These are phyloP conservation scores for Cajanus cajan DNA, from an alignment of 306 rosid species.

Conservation along the genomic window DNA sequence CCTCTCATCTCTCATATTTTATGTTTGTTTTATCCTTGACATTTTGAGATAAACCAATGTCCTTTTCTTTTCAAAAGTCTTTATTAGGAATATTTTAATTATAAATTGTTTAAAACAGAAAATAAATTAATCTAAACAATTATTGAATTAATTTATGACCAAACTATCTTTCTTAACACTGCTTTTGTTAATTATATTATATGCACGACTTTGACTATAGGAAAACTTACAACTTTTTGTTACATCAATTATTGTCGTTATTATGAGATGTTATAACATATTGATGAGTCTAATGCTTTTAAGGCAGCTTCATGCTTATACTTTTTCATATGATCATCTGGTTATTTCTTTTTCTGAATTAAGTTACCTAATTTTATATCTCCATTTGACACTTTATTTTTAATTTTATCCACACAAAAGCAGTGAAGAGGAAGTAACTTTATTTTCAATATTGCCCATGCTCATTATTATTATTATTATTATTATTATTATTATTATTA, in stretches of 20 bases:
- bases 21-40: background rate
- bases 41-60: background rate
- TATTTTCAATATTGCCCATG: background rate
- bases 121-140: background rate
- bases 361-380: background rate
- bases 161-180: background rate
- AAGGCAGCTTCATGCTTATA: background rate
- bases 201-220: background rate
- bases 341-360: background rate
- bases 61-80: background rate
- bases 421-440: background rate
- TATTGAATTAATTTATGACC: background rate
- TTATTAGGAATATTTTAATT: background rate
- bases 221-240: background rate
- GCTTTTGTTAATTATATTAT: background rate
- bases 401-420: background rate
- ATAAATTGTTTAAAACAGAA: background rate
- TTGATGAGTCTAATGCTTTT: background rate
- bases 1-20: background rate
- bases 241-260: background rate
- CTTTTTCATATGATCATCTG: background rate
- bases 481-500: background rate
- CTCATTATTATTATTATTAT: too few species aligned
- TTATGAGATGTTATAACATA: background rate
- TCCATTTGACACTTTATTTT: background rate